Evolutionary conservation across 2,329 filamentous ascomycete genomes (phyloP), one percentile per base, ranked within the genome.

Genomic region (Aspergillus sp.): DNA sequence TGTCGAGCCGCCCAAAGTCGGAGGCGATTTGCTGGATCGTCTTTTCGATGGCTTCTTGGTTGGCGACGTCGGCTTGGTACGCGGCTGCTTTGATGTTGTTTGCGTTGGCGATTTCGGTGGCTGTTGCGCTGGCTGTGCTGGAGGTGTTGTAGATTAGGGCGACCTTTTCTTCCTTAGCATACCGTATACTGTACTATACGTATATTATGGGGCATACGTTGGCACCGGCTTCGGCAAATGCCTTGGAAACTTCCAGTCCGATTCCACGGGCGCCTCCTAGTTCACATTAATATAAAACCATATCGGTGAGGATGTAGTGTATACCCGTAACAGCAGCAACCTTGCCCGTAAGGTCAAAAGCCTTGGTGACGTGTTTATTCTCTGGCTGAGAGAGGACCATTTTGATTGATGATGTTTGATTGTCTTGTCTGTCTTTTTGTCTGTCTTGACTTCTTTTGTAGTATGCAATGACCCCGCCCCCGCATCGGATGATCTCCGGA

Each of bases 1-100:
- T 68, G 42, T 73, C 66, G 7, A 75, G 61, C 29, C 62, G 61
- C 10, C 69, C 70, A 52, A 73, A 73, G 33, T 70, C 67, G 6
- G 52, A 46, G 2, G 54, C 57, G 10, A 71, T 61, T 27, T 62
- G 47, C 4, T 65, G 48, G 4, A 73, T 53, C 3, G 54, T 52
- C 1, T 37, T 35, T 32, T 64, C 53, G 7, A 72, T 66, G 6
- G 60, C 53, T 4, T 47, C 38, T 32, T 59, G 54, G 36, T 59
- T 48, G 9, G 47, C 45, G 4, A 68, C 64, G 33, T 68, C 48
- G 27, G 61, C 57, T 40, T 66, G 50, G 43, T 68, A 68, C 5
- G 69, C 68, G 43, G 58, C 51, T 9, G 45, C 50, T 19, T 49
- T 54, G 13, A 61, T 50, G 8, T 58, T 59, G 45, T 62, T 61